Evolutionary conservation across 371 early-diverging fungal genomes (phyloP).

Genomic region (Lichtheimia hyalospora): DNA sequence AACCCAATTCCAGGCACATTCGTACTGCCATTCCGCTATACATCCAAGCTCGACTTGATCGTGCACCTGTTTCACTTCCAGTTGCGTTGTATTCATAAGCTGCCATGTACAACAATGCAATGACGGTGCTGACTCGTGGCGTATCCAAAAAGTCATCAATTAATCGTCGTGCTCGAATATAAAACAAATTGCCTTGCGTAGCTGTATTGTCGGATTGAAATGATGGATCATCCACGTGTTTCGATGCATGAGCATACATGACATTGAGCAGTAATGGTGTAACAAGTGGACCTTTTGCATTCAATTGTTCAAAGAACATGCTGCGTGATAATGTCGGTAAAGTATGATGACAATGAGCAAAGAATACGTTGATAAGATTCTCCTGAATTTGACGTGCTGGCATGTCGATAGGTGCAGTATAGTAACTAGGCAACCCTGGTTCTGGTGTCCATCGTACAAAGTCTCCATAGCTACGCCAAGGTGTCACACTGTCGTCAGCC

Average conservation of each 20-base stretch:
- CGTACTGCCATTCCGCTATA: slow-evolving; percentile 46
- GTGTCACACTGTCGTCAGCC: slow-evolving; percentile 9
- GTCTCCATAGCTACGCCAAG: slow-evolving; percentile 13
- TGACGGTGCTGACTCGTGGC: slow-evolving; percentile 45
- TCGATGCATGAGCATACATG: slow-evolving; percentile 46
- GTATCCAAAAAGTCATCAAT: slow-evolving; percentile 49
- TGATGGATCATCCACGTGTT: slow-evolving; percentile 17
- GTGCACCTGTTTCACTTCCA: slow-evolving; percentile 9
- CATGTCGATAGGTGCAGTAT: slow-evolving; percentile 31
- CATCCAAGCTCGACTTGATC: slow-evolving; percentile 39
- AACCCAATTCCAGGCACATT: slow-evolving; percentile 43
- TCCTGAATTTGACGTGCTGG: slow-evolving; percentile 25
- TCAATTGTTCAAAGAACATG: slow-evolving; percentile 44
- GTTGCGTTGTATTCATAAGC: slow-evolving; percentile 22
- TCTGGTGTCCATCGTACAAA: slow-evolving; percentile 24
- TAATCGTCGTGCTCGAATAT: slow-evolving; percentile 36
- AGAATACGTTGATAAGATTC: slow-evolving; percentile 33
- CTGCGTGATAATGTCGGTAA: slow-evolving; percentile 28
- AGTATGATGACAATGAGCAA: slow-evolving; percentile 30
- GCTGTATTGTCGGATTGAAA: slow-evolving; percentile 4
- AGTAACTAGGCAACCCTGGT: slow-evolving; percentile 16
- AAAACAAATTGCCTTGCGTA: slow-evolving; percentile 11
- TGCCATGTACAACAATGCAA: slow-evolving; percentile 40
- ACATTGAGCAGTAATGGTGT: slow-evolving; percentile 40
- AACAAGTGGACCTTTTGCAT: slow-evolving; percentile 35